Base-by-base conservation (phyloP, 805 yeast genomes). In the Starmera pachycereana region DNA sequence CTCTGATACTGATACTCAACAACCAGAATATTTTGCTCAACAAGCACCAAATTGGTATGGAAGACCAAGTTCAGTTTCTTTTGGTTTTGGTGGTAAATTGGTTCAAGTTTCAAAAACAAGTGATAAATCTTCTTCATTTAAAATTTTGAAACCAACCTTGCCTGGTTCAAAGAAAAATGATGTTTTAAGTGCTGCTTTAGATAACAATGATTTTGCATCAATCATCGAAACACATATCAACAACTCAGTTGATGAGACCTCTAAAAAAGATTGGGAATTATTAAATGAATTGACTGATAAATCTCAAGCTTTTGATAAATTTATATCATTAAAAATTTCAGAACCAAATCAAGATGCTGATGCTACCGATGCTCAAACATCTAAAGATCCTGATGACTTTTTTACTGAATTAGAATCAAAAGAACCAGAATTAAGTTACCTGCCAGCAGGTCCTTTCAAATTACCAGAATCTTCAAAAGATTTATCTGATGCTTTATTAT, bases 71-170 rank as follows among this genome's bases (percentile, higher is more conserved):
- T 69, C 81, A 37, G 96, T 81, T 12, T 66, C 77, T 3, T 92
- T 94, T 70, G 97, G 95, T 0, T 90, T 88, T 63, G 98, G 98
- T 44, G 95, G 96, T 39, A 87, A 86, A 62, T 58, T 92, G 33
- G 89, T 82, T 4, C 59, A 68, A 11, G 76, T 81, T 28, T 52
- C 58, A 9, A 61, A 60, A 39, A 63, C 66, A 37, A 68, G 68
- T 16, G 54, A 53, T 3, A 56, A 61, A 45, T 52, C 69, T 51
- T 66, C 76, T 25, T 42, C 60, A 7, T 58, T 76, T 14, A 57
- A 58, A 19, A 62, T 77, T 41, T 53, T 65, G 19, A 73, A 71
- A 48, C 58, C 71, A 22, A 36, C 48, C 10, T 39, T 52, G 8
- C 56, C 66, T 16, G 61, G 58, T 6, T 66, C 68, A 13, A 40